Percentiles rank a stretch among this genome's conserved stretches.
Conservation (phyloP, 164 flowering plant species). For the Buxus sempervirens region DNA sequence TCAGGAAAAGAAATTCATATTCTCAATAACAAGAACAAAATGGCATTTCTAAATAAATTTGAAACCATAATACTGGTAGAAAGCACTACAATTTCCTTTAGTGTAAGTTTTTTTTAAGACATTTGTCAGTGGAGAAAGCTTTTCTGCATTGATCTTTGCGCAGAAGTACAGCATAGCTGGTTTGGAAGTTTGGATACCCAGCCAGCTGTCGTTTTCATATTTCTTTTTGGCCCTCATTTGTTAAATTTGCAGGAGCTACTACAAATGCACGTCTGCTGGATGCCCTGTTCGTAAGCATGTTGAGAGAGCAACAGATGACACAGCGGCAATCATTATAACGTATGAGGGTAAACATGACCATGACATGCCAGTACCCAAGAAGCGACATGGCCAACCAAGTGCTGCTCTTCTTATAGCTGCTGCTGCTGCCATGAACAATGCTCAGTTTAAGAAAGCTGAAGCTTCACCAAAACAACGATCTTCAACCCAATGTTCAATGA, state of each 20-base stretch:
- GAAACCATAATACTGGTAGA: too few species aligned
- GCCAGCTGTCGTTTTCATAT: neutral
- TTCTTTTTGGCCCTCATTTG: neutral
- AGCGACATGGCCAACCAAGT: slow-evolving; percentile 50
- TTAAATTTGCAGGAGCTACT: slow-evolving; percentile 10
- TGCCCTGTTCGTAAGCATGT: slow-evolving; percentile 19
- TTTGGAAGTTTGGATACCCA: neutral
- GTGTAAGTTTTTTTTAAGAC: too few species aligned
- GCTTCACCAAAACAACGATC: slow-evolving; percentile 21
- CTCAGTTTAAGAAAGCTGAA: slow-evolving; percentile 34
- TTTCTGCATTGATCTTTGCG: too few species aligned
- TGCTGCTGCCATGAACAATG: slow-evolving; percentile 43
- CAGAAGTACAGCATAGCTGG: too few species aligned
- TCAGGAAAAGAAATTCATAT: too few species aligned
- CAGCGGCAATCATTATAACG: slow-evolving; percentile 49
- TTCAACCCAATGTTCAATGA: slow-evolving; percentile 25
- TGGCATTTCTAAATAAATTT: too few species aligned
- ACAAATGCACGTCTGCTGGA: slow-evolving; percentile 14
- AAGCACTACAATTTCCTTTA: too few species aligned
- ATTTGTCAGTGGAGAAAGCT: too few species aligned
- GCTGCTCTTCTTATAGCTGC: slow-evolving; percentile 48
- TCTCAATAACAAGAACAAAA: too few species aligned
- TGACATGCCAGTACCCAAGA: slow-evolving; percentile 76
- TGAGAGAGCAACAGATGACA: slow-evolving; percentile 40
- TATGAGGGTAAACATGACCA: slow-evolving; percentile 85